A percentile compares a stretch with the other conserved stretches of the same genome.
phyloP scores from a whole-genome alignment of 2,329 filamentous ascomycete genomes.

The Davidsoniella eucalypti region DNA sequence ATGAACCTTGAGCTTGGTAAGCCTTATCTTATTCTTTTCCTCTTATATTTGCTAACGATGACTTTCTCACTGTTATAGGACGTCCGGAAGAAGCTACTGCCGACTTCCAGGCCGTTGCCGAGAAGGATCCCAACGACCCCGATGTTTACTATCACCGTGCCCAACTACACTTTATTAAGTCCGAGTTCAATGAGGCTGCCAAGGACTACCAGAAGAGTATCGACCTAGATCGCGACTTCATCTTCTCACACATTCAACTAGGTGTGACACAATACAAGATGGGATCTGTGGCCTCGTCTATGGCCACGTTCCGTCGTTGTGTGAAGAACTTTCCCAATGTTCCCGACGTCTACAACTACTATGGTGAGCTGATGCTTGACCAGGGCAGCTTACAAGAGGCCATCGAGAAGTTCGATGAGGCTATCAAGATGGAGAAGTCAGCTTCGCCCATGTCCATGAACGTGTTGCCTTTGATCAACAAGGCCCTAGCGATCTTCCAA shows the following conservation, averaged over 20 bases:
- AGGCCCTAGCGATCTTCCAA: conserved; percentile 90
- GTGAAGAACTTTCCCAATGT: conserved; percentile 98
- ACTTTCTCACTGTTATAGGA: conserved; percentile 19
- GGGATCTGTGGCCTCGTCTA: conserved; percentile 91
- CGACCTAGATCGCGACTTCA: conserved; percentile 86
- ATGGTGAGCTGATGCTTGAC: conserved; percentile 89
- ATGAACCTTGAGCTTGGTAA: conserved; percentile 77
- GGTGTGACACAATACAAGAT: conserved; percentile 99
- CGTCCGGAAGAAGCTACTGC: conserved; percentile 72
- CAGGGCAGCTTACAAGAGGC: conserved; percentile 92
- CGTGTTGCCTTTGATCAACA: conserved; percentile 94
- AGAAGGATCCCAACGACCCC: conserved; percentile 74
- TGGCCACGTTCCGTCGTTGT: conserved; percentile 93
- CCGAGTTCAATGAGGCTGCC: conserved; percentile 80
- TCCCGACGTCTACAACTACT: conserved; percentile 99
- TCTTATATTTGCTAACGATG: conserved; percentile 2
- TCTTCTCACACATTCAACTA: conserved; percentile 98
- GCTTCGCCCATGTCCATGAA: conserved; percentile 93
- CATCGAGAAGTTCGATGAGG: conserved; percentile 93
- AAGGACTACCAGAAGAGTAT: conserved; percentile 99
- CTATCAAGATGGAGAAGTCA: conserved; percentile 97
- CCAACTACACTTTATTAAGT: conserved; percentile 94
- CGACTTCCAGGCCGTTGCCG: conserved; percentile 74
- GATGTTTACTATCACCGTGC: conserved; percentile 99
- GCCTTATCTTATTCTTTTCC: conserved; percentile 14